A percentile compares a stretch with the other conserved stretches of the same genome.
phyloP scores from a whole-genome alignment of 495 filamentous ascomycete genomes.

The Sabuloglossum arenarium region DNA sequence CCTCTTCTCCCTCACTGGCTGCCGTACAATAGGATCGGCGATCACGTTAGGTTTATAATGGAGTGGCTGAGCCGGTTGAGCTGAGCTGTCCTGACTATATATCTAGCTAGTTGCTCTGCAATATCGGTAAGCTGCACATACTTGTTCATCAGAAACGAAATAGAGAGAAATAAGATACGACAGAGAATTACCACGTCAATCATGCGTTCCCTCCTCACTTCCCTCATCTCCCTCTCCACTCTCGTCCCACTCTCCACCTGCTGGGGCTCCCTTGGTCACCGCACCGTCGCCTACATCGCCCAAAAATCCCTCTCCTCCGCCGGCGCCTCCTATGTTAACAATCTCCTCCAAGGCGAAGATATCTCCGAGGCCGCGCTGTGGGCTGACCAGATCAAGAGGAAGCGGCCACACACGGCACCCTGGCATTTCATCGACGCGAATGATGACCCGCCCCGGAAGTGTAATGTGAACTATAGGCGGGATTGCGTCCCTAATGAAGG shows the following conservation, averaged over 20 bases:
- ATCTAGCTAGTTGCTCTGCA: too few relatives aligned
- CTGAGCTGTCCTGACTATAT: too few relatives aligned
- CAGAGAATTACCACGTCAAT: too few relatives aligned
- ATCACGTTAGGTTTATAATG: too few relatives aligned
- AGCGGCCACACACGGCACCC: constrained; percentile 31
- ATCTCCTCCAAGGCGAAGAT: constrained; percentile 9
- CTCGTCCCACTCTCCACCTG: constrained; percentile 8
- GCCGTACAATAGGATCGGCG: too few relatives aligned
- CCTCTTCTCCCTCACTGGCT: too few relatives aligned
- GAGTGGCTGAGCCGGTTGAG: too few relatives aligned
- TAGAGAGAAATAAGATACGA: too few relatives aligned
- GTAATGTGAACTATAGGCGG: constrained; percentile 34
- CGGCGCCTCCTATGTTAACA: constrained; percentile 11
- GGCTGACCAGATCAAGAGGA: constrained; percentile 41
- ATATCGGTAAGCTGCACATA: too few relatives aligned
- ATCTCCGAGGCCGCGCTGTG: constrained; percentile 29
- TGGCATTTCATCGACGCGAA: constrained; percentile 57
- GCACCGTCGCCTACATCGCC: constrained; percentile 18
- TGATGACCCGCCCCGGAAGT: constrained; percentile 36
- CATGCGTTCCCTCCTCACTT: neutral
- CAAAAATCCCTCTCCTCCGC: constrained; percentile 12
- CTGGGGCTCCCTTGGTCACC: constrained; percentile 18
- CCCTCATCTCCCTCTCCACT: neutral
- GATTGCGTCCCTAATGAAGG: constrained; percentile 35
- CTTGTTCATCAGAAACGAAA: too few relatives aligned